A percentile compares a stretch with the other conserved stretches of the same genome.
Evolutionary conservation across 2,329 filamentous ascomycete species (phyloP).

Genomic region (Penicillium fuscoglaucum): DNA sequence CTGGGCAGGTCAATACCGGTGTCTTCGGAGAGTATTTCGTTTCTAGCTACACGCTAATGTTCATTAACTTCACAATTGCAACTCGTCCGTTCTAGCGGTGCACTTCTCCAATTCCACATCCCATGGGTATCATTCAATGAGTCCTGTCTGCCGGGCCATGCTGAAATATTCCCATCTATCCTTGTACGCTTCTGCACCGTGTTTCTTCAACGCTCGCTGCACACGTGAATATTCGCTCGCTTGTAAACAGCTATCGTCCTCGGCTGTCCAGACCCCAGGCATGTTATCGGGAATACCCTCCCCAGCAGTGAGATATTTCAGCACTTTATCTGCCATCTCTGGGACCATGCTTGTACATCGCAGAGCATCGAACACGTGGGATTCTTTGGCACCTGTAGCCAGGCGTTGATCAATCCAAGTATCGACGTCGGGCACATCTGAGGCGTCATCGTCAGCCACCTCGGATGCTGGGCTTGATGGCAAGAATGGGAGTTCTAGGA

Average conservation of each 20-base stretch:
- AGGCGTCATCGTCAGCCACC: constrained; percentile 15
- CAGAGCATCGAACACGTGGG: constrained; percentile 37
- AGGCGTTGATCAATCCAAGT: constrained; percentile 42
- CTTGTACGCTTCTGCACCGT: constrained; percentile 42
- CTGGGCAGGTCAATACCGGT: constrained; percentile 3
- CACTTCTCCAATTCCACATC: neutral
- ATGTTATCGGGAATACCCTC: constrained; percentile 42
- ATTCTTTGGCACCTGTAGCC: constrained; percentile 30
- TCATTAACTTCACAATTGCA: constrained; percentile 2
- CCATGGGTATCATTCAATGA: constrained; percentile 11
- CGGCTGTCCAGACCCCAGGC: constrained; percentile 49
- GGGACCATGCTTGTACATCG: constrained; percentile 45
- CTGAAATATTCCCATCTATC: constrained; percentile 41
- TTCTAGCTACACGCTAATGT: constrained; percentile 4
- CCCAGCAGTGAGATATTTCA: constrained; percentile 33
- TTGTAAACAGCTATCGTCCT: constrained; percentile 45
- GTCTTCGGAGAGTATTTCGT: constrained; percentile 6
- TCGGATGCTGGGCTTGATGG: constrained; percentile 26
- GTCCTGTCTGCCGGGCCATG: constrained; percentile 27
- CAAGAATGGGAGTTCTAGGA: constrained; percentile 35
- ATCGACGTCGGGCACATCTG: constrained; percentile 32
- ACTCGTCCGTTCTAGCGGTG: neutral
- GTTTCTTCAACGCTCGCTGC: constrained; percentile 43
- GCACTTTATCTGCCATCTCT: constrained; percentile 38
- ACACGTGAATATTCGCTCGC: constrained; percentile 36